phyloP scores from a whole-genome alignment of 164 flowering plant genomes.

The Cinnamomum chago region DNA sequence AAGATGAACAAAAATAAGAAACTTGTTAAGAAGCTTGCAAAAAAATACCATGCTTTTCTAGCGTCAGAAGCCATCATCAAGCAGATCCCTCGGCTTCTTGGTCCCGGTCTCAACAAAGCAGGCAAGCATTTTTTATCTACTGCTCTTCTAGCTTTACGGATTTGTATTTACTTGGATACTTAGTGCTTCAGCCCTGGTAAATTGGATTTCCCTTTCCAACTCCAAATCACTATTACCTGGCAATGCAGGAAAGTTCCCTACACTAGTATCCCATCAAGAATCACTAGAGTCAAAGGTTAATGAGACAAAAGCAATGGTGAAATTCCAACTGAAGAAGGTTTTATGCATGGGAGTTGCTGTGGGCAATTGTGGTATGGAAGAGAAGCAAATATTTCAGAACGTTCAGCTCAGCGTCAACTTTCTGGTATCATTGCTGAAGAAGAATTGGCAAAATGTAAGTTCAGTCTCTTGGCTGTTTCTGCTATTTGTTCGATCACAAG shows the following conservation, averaged over 20 bases:
- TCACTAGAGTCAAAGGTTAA: conserved; percentile 62
- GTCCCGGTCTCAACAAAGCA: conserved; percentile 67
- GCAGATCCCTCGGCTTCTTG: conserved; percentile 58
- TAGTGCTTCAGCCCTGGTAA: no score
- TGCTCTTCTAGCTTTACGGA: background rate
- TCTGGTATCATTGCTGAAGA: conserved; percentile 63
- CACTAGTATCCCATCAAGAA: conserved; percentile 68
- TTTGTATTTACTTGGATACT: no score
- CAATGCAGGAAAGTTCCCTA: conserved; percentile 58
- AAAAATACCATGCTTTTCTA: conserved; percentile 52
- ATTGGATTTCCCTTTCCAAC: no score
- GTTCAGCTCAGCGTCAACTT: conserved; percentile 74
- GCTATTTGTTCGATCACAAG: background rate
- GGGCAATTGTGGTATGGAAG: conserved; percentile 65
- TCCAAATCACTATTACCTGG: background rate
- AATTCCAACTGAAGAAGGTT: conserved; percentile 76
- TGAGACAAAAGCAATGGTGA: conserved; percentile 66
- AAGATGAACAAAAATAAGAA: conserved; percentile 67
- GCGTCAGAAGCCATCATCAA: conserved; percentile 63
- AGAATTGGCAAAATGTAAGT: conserved; percentile 81
- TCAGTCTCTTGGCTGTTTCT: background rate
- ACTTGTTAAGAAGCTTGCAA: conserved; percentile 53
- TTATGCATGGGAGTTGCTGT: conserved; percentile 88
- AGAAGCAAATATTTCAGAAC: conserved; percentile 76
- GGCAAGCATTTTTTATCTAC: no score